Conservation (phyloP, 345 rosid species). For the Rhodamnia argentea region DNA sequence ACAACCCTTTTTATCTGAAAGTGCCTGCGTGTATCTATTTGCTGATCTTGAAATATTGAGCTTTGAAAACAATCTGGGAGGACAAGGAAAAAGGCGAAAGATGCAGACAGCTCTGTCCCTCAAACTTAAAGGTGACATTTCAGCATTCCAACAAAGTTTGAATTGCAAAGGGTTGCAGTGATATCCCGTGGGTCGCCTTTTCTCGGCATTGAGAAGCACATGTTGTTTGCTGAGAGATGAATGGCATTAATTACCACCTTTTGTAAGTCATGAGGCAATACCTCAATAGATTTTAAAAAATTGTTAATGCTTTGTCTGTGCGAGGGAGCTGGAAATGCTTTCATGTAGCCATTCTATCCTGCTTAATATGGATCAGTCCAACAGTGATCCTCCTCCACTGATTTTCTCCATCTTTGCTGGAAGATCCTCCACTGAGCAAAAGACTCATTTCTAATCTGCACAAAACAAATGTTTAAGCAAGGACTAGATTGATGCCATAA, state of each 20-base stretch:
- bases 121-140: background rate
- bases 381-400: constrained; percentile 48
- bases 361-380: constrained; percentile 34
- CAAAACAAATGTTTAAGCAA: background rate
- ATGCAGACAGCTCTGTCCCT: background rate
- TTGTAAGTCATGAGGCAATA: background rate
- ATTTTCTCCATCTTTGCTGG: constrained; percentile 61
- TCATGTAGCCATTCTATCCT: background rate
- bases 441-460: constrained; percentile 39
- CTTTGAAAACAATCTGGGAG: background rate
- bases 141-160: background rate
- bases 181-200: background rate
- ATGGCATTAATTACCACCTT: background rate
- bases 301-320: background rate
- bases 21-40: background rate
- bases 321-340: background rate
- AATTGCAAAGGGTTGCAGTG: background rate
- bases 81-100: background rate
- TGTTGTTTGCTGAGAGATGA: background rate
- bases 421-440: constrained; percentile 40
- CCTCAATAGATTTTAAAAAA: background rate
- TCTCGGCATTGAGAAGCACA: background rate
- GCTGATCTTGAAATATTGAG: background rate
- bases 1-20: background rate
- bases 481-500: background rate